A percentile compares a stretch with the other conserved stretches of the same genome.
Conservation (phyloP, 2,329 filamentous ascomycete genomes). For the Fusarium sp. region DNA sequence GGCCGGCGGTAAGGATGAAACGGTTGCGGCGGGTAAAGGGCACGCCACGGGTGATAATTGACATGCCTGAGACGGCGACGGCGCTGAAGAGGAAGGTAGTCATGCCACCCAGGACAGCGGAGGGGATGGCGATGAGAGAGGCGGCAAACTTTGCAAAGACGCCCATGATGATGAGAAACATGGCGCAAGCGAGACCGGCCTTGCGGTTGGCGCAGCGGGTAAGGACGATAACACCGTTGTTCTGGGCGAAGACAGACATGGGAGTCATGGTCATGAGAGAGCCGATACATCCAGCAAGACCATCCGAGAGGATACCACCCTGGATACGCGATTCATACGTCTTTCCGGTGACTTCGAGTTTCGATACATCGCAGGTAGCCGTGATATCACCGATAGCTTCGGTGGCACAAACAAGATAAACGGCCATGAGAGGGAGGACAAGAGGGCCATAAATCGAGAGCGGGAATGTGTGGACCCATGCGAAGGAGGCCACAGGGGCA, state of each 20-base stretch:
- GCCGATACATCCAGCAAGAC: constrained; percentile 78
- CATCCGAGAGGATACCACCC: constrained; percentile 82
- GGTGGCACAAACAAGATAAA: constrained; percentile 79
- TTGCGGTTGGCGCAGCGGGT: constrained; percentile 84
- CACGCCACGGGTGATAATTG: constrained; percentile 76
- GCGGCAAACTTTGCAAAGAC: constrained; percentile 87
- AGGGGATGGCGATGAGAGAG: constrained; percentile 79
- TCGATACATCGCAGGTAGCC: constrained; percentile 83
- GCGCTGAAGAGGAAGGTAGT: constrained; percentile 84
- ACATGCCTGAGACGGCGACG: constrained; percentile 80
- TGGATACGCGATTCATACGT: constrained; percentile 82
- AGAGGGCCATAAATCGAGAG: constrained; percentile 78
- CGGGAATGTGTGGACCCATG: constrained; percentile 83
- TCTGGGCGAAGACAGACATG: constrained; percentile 84
- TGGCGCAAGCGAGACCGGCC: constrained; percentile 80
- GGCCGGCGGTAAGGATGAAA: constrained; percentile 81
- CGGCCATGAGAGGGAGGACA: constrained; percentile 75
- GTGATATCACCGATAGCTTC: constrained; percentile 85
- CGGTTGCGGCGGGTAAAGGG: constrained; percentile 82
- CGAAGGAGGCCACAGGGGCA: constrained; percentile 77
- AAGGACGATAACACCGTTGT: constrained; percentile 85
- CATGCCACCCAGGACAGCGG: constrained; percentile 74
- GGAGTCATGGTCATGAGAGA: constrained; percentile 83
- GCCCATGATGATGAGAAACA: constrained; percentile 84
- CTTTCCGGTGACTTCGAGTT: constrained; percentile 76